Evolutionary conservation across 352 stramenopile species (phyloP), one percentile per base, ranked within the genome.

Genomic region (Globisporangium okanoganense): DNA sequence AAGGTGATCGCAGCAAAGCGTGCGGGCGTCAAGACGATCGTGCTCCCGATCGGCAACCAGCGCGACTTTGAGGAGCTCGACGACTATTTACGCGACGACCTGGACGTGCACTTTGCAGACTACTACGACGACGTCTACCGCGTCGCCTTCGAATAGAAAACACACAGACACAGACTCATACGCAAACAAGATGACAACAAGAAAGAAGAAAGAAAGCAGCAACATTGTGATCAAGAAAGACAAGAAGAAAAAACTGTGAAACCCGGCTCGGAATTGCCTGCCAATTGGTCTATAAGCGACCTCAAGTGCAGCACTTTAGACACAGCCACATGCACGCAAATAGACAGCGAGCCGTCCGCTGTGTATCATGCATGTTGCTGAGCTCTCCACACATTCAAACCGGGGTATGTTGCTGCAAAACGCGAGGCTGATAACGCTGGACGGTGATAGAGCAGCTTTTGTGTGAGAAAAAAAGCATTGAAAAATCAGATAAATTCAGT

Each of bases 1-100:
- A 99, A 99, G 82, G 97, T 90, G 38, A 99, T 99, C 64, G 97
- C 97, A n/a, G 97, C 97, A 22, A 88, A 97, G 56, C 85, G 97
- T 56, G 88, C 97, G 22, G 96, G 96, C 13, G 95, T 99, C 9
- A 98, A 86, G 48, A 97, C 82, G 2, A 84, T 99, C 20, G 79
- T 99, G 29, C 64, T 99, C 3, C 97, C 97, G 12, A 71, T 87
- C 20, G 95, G 85, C 25, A 99, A 99, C 80, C 83, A 94, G 64
- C 87, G 95, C 47, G 97, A 99, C 71, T 99, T 97, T 66, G 96
- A 99, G n/a, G 79, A 94, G 61, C 77, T 99, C 45, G 89, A 97
- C 41, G 95, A 99, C 38, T 99, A 99, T 67, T 72, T 99, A 63
- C 97, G 97, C 57, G 81, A 99, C 61, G 96, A 95, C 36, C 73